phyloP scores from a whole-genome alignment of 1,284 basidiomycete genomes.

The Cutaneotrichosporon spelunceum region DNA sequence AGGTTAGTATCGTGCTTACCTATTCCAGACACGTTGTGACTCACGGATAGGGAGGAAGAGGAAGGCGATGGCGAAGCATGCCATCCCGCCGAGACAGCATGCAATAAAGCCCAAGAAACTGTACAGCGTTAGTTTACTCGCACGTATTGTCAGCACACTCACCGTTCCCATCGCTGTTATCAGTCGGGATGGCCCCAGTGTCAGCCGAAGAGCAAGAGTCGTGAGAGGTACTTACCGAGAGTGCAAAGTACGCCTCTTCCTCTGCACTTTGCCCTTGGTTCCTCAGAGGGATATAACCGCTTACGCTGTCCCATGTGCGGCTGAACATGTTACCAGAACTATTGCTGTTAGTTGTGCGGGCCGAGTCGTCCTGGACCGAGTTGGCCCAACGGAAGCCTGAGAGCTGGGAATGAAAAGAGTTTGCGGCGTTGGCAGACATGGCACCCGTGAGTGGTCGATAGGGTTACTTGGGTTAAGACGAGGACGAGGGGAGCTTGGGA shows the following conservation, averaged over 20 bases:
- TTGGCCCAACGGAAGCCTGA: conserved; percentile 77
- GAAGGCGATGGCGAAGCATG: conserved; percentile 95
- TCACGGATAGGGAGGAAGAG: conserved; percentile 72
- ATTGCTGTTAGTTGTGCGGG: conserved; percentile 50
- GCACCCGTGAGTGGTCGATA: not conserved
- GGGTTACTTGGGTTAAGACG: not conserved
- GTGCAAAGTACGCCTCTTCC: conserved; percentile 92
- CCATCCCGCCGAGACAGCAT: conserved; percentile 81
- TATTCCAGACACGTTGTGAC: conserved; percentile 8
- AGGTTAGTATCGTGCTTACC: not conserved
- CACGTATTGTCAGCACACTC: not conserved
- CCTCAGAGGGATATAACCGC: conserved; percentile 80
- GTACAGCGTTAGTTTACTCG: conserved; percentile 4
- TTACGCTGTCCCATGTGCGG: conserved; percentile 57
- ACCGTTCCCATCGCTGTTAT: conserved; percentile 47
- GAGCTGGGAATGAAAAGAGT: conserved; percentile 48
- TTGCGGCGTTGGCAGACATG: conserved; percentile 38
- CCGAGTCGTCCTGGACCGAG: conserved; percentile 69
- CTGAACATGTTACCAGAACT: conserved; percentile 58
- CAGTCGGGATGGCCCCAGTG: not conserved
- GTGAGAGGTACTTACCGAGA: conserved; percentile 62
- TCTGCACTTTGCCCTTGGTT: conserved; percentile 81
- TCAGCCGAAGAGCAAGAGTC: not conserved
- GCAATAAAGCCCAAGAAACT: conserved; percentile 91
- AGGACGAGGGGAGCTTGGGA: not conserved